Conservation (phyloP, 169 alveolate genomes). For the Plasmodium gaboni region DNA sequence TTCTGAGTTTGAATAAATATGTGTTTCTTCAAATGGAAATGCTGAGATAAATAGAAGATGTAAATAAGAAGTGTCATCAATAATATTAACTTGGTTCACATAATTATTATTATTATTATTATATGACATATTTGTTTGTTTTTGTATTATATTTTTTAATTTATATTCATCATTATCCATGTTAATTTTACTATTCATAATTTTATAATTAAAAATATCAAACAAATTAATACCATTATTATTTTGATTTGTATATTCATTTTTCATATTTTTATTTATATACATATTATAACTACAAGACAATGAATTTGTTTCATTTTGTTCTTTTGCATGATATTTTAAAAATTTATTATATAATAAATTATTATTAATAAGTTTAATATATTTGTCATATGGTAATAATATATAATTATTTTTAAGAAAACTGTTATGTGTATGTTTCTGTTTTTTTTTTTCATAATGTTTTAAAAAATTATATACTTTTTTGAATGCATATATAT, state of each 20-base stretch:
- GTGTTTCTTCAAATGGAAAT: constrained; percentile 31
- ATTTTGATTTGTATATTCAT: not conserved
- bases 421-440: not conserved
- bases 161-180: not conserved
- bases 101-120: not conserved
- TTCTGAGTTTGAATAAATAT: constrained; percentile 19
- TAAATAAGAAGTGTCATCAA: constrained; percentile 4
- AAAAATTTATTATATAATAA: constrained; percentile 2
- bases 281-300: not conserved
- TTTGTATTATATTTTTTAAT: too few species aligned
- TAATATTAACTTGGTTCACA: not conserved
- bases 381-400: constrained; percentile 1
- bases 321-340: not conserved
- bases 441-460: not conserved
- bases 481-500: not conserved
- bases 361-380: not conserved
- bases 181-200: constrained; percentile 3
- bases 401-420: constrained; percentile 3
- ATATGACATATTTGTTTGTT: too few species aligned
- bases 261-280: not conserved
- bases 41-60: constrained; percentile 12
- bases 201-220: constrained; percentile 31
- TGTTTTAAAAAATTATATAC: not conserved
- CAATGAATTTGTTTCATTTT: not conserved
- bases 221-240: constrained; percentile 16